Evolutionary conservation across 805 yeast species (phyloP).

Genomic region (Debaryomyces castellii): DNA sequence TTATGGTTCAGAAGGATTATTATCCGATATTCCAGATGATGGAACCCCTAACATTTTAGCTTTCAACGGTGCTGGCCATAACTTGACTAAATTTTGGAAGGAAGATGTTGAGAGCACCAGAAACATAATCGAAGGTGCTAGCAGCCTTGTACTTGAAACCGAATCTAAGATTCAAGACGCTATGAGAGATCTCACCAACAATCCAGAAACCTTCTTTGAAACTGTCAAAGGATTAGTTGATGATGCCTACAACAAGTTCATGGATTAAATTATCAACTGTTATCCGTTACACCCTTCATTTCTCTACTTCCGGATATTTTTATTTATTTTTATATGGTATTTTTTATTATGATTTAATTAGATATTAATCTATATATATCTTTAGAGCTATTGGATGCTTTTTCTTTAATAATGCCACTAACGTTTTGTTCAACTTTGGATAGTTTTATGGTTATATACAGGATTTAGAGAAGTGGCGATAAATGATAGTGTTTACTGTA

Average conservation of each 20-base stretch:
- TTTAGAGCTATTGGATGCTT: too few species aligned
- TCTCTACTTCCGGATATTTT: background rate
- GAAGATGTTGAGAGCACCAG: slow-evolving; percentile 3
- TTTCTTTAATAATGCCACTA: too few species aligned
- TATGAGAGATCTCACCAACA: slow-evolving; percentile 15
- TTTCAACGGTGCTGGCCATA: slow-evolving; percentile 80
- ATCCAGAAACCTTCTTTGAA: slow-evolving; percentile 17
- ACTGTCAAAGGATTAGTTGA: slow-evolving; percentile 27
- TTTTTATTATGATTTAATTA: background rate
- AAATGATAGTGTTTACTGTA: background rate
- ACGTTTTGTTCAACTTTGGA: too few species aligned
- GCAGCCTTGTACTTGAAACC: slow-evolving; percentile 3
- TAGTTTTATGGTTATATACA: background rate
- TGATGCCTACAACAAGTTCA: slow-evolving; percentile 18
- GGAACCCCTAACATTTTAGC: slow-evolving; percentile 73
- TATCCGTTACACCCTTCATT: background rate
- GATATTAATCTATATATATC: background rate
- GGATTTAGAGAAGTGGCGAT: background rate
- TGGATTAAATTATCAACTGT: background rate
- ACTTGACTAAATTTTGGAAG: slow-evolving; percentile 64
- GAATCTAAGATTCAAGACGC: slow-evolving; percentile 20
- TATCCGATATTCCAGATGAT: slow-evolving; percentile 64
- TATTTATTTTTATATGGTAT: background rate
- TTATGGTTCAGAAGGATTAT: slow-evolving; percentile 59
- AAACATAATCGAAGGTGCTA: background rate